Base-by-base conservation (phyloP, 352 stramenopile species). In the Pythium inflatum region DNA sequence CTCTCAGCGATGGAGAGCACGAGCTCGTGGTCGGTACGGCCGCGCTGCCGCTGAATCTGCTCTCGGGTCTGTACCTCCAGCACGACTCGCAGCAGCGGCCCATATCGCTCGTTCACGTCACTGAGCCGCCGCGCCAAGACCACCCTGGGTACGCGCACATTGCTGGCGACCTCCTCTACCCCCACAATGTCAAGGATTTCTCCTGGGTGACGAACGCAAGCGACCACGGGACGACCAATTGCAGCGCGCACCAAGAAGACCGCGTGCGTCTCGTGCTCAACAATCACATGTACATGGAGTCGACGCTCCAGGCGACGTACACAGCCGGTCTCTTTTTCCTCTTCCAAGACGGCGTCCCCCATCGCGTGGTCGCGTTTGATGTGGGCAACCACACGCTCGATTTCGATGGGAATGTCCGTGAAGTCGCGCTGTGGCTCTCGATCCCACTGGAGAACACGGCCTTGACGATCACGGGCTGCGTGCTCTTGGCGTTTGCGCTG, bases 201-300 rank as follows among this genome's bases (percentile, higher is more conserved):
- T 7, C 43, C n/a, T 67, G 62, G 62, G 27, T n/a, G 20, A 45
- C 34, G 38, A 27, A 34, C 34, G 8, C 20, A 45, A 3, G 27
- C 11, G 11, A 41, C 22, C 13, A 49, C 14, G 16, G 11, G n/a
- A 50, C 12, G 12, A 50, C 34, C 34, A 41, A 41, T 41, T 14
- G 61, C 40, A 62, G 31, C 33, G 43, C 40, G 4, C 20, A 55
- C 33, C 3, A 65, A 24, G 55, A 70, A 28, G 62, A 57, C 30
- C 62, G 51, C 43, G 30, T 49, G 33, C 33, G 34, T 22, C n/a
- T 46, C 34, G 25, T 60, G 24, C 28, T 69, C n/a, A 55, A 69
- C 40, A 62, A 69, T 28, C 62, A 69, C 25, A 38, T 62, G 20
- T 69, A 69, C 51, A 62, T 69, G 62, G 62, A 62, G 22, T 40